These are phyloP conservation scores for Zalerion maritima DNA, from an alignment of 495 filamentous ascomycete species.

Conservation along the genomic window DNA sequence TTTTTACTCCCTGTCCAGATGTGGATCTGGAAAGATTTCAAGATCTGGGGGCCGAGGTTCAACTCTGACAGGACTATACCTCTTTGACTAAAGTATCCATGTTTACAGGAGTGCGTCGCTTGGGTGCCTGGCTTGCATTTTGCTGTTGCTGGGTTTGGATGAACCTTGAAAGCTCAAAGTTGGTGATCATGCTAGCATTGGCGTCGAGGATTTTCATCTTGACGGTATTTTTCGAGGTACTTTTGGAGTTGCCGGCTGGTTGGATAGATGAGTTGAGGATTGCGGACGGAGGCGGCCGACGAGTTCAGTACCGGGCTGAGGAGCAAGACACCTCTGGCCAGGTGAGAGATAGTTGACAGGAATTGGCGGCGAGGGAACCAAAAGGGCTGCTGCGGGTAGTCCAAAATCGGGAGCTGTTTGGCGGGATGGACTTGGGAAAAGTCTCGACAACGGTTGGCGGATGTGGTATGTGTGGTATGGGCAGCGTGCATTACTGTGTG, in stretches of 20 bases:
- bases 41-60: neutral
- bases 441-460: too few species aligned
- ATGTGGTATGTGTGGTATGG: too few species aligned
- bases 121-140: constrained; percentile 20
- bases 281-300: neutral
- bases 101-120: constrained; percentile 25
- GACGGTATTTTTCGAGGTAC: constrained; percentile 1
- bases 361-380: constrained; percentile 11
- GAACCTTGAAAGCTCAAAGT: constrained; percentile 34
- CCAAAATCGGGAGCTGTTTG: too few species aligned
- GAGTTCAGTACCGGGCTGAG: neutral
- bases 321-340: neutral
- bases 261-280: neutral
- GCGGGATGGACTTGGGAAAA: too few species aligned
- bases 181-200: constrained; percentile 30
- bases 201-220: constrained; percentile 36
- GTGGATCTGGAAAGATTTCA: neutral
- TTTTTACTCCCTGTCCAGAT: too few species aligned
- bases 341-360: neutral
- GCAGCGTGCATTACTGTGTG: too few species aligned
- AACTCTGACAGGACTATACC: too few species aligned
- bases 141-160: constrained; percentile 23
- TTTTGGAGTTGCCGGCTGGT: constrained; percentile 1
- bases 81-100: constrained; percentile 19
- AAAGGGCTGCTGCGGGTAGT: constrained; percentile 11